Evolutionary conservation across 1,284 basidiomycete species (phyloP), one percentile per base, ranked within the genome.

Genomic region (Rhodotorula mucilaginosa): DNA sequence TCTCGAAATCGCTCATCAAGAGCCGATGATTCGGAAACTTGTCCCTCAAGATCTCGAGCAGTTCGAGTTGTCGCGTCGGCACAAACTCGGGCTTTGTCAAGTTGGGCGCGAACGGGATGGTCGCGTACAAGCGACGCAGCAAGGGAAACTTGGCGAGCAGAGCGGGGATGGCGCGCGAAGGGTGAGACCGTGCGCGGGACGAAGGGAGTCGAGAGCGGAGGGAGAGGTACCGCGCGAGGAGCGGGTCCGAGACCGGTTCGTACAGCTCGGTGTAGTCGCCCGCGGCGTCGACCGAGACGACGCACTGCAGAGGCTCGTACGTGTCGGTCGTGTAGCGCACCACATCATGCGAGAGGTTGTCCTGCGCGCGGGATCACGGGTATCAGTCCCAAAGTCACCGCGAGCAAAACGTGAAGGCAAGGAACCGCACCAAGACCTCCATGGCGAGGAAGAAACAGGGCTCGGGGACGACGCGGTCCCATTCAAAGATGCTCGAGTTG

Each of bases 281-380:
- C 3, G 87, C 83, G 10, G 85, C 84, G 82, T 96, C 90, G 72
- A 97, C 86, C 16, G 89, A 87, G 19, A 99, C 89, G 29, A 93
- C 79, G 19, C 89, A 91, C 81, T 99, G 94, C 68, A 91, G 88
- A 0, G 96, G 93, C 76, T 88, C 83, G 67, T 80, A 52, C 88
- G 92, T 69, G 10, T 85, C 83, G 51, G 91, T 83, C 77, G 93
- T 89, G 79, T 97, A 98, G 47, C 96, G 89, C 58, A 99, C 86
- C 77, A 97, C 87, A 80, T 99, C 97, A 80, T 99, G 97, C 3
- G 95, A 89, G 74, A 99, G 93, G 81, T 99, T 99, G 82, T 99
- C 97, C 90, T 93, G 77, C 26, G 58, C 23, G 48, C n/a, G n/a
- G n/a, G n/a, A n/a, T n/a, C n/a, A n/a, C n/a, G n/a, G n/a, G n/a